Evolutionary conservation across 2,329 filamentous ascomycete species (phyloP), one percentile per base, ranked within the genome.

Genomic region (Chrysoporthe cubensis): DNA sequence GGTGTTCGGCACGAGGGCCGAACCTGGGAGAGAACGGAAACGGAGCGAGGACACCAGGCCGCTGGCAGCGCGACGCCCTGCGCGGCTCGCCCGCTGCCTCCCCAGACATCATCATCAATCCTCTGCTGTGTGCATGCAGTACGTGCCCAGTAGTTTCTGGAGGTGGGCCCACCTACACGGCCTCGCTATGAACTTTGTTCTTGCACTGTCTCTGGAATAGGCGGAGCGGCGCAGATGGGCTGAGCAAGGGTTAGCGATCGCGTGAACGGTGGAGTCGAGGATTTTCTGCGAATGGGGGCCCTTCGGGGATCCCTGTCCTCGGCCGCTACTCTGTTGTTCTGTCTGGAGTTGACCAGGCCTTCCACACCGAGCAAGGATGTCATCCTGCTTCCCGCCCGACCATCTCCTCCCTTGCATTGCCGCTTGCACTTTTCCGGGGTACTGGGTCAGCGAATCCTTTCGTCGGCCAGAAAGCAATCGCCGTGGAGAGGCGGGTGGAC

Each of bases 251-350:
- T 6, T 67, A 62, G 50, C 50, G 43, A 62, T 65, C 68, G 68
- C 68, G 68, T 69, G 68, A 62, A 57, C 66, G 46, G 66, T 68
- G 68, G 66, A 65, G 65, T 43, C 44, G 46, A 42, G 40, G 52
- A 56, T 61, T 26, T 26, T 1, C 40, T 57, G 40, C 48, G 34
- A 58, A 58, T 32, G 21, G 50, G 18, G n/a, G 40, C 32, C 21
- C 34, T 40, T 34, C 16, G 7, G 21, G 16, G 62, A 44, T 13
- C 62, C 62, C 21, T 43, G 62, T 21, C 50, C 50, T 34, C 9
- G 50, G 37, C 46, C 61, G 14, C 40, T 11, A 40, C 37, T 14
- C 8, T 21, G 4, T 48, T 21, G 4, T 13, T 32, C 32, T 40
- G 34, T n/a, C 18, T 50, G 60, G 44, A 40, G 60, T 40, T 2